Percentiles rank a stretch among this genome's conserved stretches.
phyloP scores from a whole-genome alignment of 768 basidiomycete species.

The Cantharellus anzutake region DNA sequence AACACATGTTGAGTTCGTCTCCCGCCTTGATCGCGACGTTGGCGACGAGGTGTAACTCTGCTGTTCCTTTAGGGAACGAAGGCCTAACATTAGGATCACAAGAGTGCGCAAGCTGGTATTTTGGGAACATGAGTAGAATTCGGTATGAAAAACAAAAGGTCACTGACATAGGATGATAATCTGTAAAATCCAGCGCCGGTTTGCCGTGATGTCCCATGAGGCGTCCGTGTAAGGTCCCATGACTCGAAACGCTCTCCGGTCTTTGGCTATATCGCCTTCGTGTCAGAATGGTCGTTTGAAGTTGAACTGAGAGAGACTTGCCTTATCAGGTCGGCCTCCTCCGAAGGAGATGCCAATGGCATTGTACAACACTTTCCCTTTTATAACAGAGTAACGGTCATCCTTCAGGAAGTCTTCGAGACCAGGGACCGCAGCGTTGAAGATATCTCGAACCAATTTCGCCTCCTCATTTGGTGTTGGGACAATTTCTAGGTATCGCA shows the following conservation, averaged over 20 bases:
- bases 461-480: slow-evolving; percentile 24
- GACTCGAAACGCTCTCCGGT: slow-evolving; percentile 26
- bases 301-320: slow-evolving; percentile 25
- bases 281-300: slow-evolving; percentile 19
- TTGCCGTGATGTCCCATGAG: slow-evolving; percentile 55
- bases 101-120: slow-evolving; percentile 40
- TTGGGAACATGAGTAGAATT: neutral
- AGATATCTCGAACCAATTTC: slow-evolving; percentile 30
- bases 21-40: slow-evolving; percentile 48
- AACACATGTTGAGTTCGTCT: slow-evolving; percentile 58
- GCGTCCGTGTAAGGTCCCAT: slow-evolving; percentile 55
- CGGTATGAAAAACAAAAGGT: neutral
- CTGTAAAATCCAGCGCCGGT: slow-evolving; percentile 58
- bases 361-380: slow-evolving; percentile 62
- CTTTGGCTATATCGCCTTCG: slow-evolving; percentile 5
- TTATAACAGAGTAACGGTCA: slow-evolving; percentile 37
- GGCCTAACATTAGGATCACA: slow-evolving; percentile 51
- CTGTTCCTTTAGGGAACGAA: slow-evolving; percentile 42
- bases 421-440: slow-evolving; percentile 39
- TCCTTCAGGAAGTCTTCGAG: slow-evolving; percentile 51
- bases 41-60: slow-evolving; percentile 53
- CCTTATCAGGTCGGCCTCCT: slow-evolving; percentile 53
- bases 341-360: slow-evolving; percentile 51
- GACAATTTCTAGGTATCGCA: slow-evolving; percentile 43
- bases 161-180: slow-evolving; percentile 49